phyloP scores from a whole-genome alignment of 345 rosid species.

The Linum trigynum region DNA sequence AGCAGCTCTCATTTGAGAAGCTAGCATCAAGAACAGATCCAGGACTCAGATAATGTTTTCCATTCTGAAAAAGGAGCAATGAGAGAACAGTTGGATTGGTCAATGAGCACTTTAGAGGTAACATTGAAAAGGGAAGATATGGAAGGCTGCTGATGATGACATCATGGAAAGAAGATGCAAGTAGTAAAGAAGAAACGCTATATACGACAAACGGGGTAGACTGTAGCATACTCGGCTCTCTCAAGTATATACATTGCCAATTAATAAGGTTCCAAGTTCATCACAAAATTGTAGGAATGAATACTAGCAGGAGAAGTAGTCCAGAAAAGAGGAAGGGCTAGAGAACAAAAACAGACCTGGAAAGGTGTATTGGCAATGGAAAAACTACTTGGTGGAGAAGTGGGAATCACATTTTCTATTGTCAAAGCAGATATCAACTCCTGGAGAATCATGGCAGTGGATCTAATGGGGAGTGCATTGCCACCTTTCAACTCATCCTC shows the following conservation, averaged over 20 bases:
- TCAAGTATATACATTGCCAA: too few species aligned
- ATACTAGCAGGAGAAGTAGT: neutral
- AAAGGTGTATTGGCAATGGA: constrained; percentile 21
- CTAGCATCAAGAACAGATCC: constrained; percentile 90
- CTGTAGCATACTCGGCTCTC: too few species aligned
- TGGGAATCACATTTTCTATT: constrained; percentile 33
- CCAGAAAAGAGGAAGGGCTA: neutral
- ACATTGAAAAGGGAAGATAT: neutral
- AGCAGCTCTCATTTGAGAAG: constrained; percentile 66
- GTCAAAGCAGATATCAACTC: constrained; percentile 73
- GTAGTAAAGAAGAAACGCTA: too few species aligned
- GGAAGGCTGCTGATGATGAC: too few species aligned
- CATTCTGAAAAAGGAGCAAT: constrained; percentile 24
- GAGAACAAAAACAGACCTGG: constrained; percentile 31
- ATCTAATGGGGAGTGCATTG: constrained; percentile 32
- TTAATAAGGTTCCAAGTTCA: too few species aligned
- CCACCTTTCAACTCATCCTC: constrained; percentile 35
- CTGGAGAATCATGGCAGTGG: constrained; percentile 66
- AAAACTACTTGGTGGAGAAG: constrained; percentile 18
- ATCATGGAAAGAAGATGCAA: too few species aligned
- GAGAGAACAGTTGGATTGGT: constrained; percentile 7
- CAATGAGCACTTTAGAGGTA: neutral
- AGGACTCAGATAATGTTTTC: constrained; percentile 57
- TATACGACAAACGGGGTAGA: too few species aligned
- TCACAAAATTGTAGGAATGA: too few species aligned